Base-by-base conservation (phyloP, 768 basidiomycete species). In the Hysterangium stoloniferum region DNA sequence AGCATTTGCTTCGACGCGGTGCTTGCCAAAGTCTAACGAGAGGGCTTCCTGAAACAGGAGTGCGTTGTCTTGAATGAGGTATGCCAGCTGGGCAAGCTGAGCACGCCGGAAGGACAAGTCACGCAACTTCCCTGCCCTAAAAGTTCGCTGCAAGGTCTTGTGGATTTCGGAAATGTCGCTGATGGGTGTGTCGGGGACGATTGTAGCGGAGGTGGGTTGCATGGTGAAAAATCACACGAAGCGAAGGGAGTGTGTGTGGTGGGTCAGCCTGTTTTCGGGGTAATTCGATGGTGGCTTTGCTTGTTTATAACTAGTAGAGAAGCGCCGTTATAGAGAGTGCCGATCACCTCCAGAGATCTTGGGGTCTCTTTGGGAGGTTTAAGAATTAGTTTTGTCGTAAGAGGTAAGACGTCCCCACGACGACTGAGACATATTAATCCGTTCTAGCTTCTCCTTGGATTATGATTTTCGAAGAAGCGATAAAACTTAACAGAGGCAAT, bases 41-140 rank as follows among this genome's bases (percentile, higher is more conserved):
- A 89, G 62, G 0, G 88, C 72, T 22, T 77, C 71, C 35, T 77
- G 71, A 58, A 91, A 77, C 12, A 68, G 74, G 27, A 75, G 66
- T 19, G 67, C 58, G 61, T 93, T 89, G 65, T 93, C 88, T 62
- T 86, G 73, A 58, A 89, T 22, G 56, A 87, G 66, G 62, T 87
- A 85, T 6, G 74, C 80, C 13, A 93, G 74, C 59, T 83, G 77
- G 19, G 81, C 72, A 24, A 94, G 71, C 66, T 91, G 87, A 36
- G 78, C 74, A 64, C 81, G 88, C 58, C 90, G 74, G 60, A 74
- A 87, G 11, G 72, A 72, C 49, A 90, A 69, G 20, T 77, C 64
- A 58, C 69, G 81, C 36, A 79, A 75, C 61, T 82, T 88, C 11
- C 86, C 84, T 1, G 78, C 66, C 29, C 65, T 67, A 64, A 88